Evolutionary conservation across 345 rosid species (phyloP).

Genomic region (Syzygium aromaticum): DNA sequence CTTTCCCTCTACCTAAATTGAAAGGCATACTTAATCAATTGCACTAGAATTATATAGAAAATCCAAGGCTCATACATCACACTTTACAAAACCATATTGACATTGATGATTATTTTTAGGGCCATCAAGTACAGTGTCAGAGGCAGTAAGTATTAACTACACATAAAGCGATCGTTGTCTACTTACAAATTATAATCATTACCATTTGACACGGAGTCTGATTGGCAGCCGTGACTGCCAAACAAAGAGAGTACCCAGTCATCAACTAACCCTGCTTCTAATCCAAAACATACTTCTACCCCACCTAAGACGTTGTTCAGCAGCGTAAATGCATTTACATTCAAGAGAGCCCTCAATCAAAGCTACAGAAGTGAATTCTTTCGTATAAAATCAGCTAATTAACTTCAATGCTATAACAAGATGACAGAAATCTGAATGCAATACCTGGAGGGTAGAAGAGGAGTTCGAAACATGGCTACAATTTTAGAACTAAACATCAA

Average conservation of each 20-base stretch:
- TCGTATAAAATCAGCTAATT: not conserved
- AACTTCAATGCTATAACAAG: not conserved
- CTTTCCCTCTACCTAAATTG: constrained; percentile 19
- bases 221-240: not conserved
- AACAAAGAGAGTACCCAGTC: not conserved
- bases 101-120: not conserved
- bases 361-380: not conserved
- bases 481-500: not conserved
- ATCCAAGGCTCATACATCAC: not conserved
- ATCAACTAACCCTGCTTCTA: not conserved
- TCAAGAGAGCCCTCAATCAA: not conserved
- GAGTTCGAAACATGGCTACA: not conserved
- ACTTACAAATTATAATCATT: not conserved
- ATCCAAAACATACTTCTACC: not conserved
- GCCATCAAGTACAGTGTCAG: not conserved
- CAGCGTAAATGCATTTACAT: not conserved
- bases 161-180: not conserved
- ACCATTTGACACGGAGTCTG: not conserved
- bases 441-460: not conserved
- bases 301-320: not conserved
- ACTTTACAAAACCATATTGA: not conserved
- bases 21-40: not conserved
- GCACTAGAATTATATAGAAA: not conserved
- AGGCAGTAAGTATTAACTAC: not conserved
- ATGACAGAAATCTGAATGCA: not conserved